Evolutionary conservation across 257 asterid species (phyloP).

Genomic region (Petunia axillaris): DNA sequence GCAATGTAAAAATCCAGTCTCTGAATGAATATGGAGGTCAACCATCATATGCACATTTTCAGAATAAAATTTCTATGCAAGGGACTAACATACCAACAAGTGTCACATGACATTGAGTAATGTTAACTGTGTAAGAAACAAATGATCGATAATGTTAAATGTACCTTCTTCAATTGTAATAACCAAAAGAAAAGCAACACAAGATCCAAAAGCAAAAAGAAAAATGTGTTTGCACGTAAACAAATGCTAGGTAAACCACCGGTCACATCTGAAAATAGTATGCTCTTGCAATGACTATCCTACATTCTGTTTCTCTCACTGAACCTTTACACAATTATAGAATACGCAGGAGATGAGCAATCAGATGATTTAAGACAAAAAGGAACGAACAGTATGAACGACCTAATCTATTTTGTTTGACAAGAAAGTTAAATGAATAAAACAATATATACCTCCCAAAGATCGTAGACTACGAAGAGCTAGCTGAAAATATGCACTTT

Average conservation of each 20-base stretch:
- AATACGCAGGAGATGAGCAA: conserved; percentile 3
- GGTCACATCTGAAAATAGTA: neutral
- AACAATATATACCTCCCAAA: conserved; percentile 73
- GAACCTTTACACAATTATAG: neutral
- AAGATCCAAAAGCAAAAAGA: neutral
- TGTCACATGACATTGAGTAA: neutral
- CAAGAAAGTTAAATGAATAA: conserved; percentile 18
- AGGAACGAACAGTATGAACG: conserved; percentile 2
- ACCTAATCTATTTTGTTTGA: neutral
- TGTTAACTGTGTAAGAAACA: neutral
- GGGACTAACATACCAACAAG: neutral
- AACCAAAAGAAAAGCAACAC: conserved; percentile 3
- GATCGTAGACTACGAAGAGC: conserved; percentile 99
- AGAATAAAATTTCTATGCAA: neutral
- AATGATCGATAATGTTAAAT: neutral
- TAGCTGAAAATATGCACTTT: conserved; percentile 99
- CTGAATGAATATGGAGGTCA: conserved; percentile 3
- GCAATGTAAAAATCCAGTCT: conserved; percentile 9
- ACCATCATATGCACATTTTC: conserved; percentile 5
- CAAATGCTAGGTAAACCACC: conserved; percentile 4
- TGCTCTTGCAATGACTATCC: neutral
- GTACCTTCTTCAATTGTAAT: neutral
- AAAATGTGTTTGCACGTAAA: neutral
- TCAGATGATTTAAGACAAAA: neutral
- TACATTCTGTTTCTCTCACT: conserved; percentile 6